Percentiles rank a stretch among this genome's conserved stretches.
These are phyloP conservation scores for Trichophyton benhamiae DNA, from an alignment of 2,329 filamentous ascomycete genomes.

Conservation along the genomic window DNA sequence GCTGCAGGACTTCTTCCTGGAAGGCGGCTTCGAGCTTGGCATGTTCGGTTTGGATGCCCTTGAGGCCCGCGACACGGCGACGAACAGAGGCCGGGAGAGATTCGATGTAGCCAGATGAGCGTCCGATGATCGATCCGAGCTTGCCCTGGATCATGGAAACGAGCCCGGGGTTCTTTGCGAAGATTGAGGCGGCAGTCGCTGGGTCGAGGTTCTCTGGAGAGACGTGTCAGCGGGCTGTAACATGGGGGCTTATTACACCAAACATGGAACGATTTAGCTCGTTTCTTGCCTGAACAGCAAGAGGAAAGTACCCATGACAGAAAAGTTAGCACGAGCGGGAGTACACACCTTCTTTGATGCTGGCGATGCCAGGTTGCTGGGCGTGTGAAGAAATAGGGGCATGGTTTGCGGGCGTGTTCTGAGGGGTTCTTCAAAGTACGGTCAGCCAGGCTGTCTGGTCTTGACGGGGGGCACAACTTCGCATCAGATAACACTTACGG, in stretches of 20 bases:
- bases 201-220: slow-evolving; percentile 76
- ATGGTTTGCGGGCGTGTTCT: slow-evolving; percentile 92
- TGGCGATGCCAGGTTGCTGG: slow-evolving; percentile 83
- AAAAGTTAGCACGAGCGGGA: background rate
- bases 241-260: background rate
- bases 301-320: background rate
- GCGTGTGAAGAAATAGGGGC: slow-evolving; percentile 96
- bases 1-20: slow-evolving; percentile 92
- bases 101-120: slow-evolving; percentile 96
- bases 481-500: slow-evolving; percentile 42
- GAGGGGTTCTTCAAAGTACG: slow-evolving; percentile 61
- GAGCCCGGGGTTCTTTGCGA: slow-evolving; percentile 88
- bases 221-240: slow-evolving; percentile 8
- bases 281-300: background rate
- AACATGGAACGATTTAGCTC: background rate
- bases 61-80: slow-evolving; percentile 84
- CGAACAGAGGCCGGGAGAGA: slow-evolving; percentile 80
- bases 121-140: slow-evolving; percentile 81
- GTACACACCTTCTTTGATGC: slow-evolving; percentile 87
- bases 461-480: slow-evolving; percentile 11
- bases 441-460: slow-evolving; percentile 16
- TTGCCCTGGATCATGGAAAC: slow-evolving; percentile 97
- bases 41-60: slow-evolving; percentile 97
- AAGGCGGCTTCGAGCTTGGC: slow-evolving; percentile 97
- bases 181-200: slow-evolving; percentile 75